Evolutionary conservation across 495 filamentous ascomycete genomes (phyloP).

Genomic region (Neurospora sp.): DNA sequence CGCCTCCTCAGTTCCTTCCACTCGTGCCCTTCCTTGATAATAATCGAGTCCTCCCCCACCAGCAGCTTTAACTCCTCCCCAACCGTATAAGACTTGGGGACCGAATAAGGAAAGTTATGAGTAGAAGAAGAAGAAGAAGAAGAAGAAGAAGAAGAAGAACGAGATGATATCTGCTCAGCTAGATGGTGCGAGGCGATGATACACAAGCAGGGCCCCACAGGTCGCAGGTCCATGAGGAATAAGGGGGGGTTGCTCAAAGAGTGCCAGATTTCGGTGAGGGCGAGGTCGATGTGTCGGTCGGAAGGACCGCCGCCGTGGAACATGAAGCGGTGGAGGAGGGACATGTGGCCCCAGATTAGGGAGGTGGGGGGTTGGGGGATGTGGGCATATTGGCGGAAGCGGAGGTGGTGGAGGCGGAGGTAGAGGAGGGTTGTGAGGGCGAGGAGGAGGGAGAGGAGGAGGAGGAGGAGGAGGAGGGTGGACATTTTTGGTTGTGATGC

Average conservation of each 20-base stretch:
- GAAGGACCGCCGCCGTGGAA: not conserved
- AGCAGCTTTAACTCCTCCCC: conserved; percentile 15
- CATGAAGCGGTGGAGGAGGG: conserved; percentile 13
- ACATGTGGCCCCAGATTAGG: conserved; percentile 24
- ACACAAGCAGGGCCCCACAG: conserved; percentile 21
- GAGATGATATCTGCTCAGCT: conserved; percentile 30
- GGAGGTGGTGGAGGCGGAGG: conserved; percentile 7
- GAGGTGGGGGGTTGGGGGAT: conserved; percentile 22
- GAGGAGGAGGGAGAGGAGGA: not conserved
- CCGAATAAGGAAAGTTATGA: conserved; percentile 26
- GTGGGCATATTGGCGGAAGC: conserved; percentile 20
- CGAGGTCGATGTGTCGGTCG: conserved; percentile 14
- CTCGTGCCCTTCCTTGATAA: conserved; percentile 22
- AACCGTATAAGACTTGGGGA: conserved; percentile 32
- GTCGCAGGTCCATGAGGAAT: conserved; percentile 29
- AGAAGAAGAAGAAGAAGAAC: not conserved
- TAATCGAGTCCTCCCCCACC: conserved; percentile 29
- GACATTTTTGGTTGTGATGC: conserved; percentile 5
- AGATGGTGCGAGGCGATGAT: conserved; percentile 35
- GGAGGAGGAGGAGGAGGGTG: conserved; percentile 4
- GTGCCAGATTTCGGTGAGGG: not conserved
- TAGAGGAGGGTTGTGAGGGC: conserved; percentile 5
- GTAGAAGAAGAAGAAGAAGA: conserved; percentile 10
- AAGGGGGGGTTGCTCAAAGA: conserved; percentile 15
- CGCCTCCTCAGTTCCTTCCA: conserved; percentile 32